Conservation (phyloP, 192 early-diverging fungal genomes). For the Coemansia umbellata region DNA sequence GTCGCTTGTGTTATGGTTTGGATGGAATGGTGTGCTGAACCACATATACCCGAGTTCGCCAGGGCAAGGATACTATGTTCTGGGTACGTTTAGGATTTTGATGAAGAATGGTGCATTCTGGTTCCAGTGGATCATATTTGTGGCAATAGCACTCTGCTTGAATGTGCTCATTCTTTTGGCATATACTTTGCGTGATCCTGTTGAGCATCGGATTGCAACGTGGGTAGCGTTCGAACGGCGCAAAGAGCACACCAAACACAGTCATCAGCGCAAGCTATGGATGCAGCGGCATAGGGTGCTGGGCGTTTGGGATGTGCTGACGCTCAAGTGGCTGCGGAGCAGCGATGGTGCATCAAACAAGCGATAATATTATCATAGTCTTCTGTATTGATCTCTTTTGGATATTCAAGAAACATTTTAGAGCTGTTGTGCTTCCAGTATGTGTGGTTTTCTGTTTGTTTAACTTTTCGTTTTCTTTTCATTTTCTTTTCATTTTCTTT, state of each 20-base stretch:
- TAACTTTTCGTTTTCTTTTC: not conserved
- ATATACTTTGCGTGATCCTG: conserved; percentile 23
- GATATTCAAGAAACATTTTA: too few relatives aligned
- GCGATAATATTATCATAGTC: too few relatives aligned
- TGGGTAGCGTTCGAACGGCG: conserved; percentile 36
- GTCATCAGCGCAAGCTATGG: conserved; percentile 2
- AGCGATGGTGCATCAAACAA: not conserved
- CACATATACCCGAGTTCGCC: conserved; percentile 55
- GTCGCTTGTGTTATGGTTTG: conserved; percentile 58
- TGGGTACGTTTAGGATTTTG: conserved; percentile 52
- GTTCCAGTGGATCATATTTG: conserved; percentile 56
- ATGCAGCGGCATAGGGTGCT: not conserved
- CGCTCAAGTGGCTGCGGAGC: not conserved
- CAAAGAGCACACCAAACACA: conserved; percentile 10
- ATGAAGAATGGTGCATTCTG: conserved; percentile 53
- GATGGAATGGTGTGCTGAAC: conserved; percentile 61
- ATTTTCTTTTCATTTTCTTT: not conserved
- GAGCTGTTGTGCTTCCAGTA: too few relatives aligned
- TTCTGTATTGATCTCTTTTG: too few relatives aligned
- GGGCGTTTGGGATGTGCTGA: not conserved
- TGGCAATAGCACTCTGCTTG: conserved; percentile 51
- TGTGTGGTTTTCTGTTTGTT: too few relatives aligned
- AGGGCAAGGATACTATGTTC: conserved; percentile 53
- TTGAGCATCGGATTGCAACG: conserved; percentile 29
- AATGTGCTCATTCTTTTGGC: conserved; percentile 44